Percentiles rank a stretch among this genome's conserved stretches.
Evolutionary conservation across 2,329 filamentous ascomycete species (phyloP).

Genomic region (Dactylellina drechsleri): DNA sequence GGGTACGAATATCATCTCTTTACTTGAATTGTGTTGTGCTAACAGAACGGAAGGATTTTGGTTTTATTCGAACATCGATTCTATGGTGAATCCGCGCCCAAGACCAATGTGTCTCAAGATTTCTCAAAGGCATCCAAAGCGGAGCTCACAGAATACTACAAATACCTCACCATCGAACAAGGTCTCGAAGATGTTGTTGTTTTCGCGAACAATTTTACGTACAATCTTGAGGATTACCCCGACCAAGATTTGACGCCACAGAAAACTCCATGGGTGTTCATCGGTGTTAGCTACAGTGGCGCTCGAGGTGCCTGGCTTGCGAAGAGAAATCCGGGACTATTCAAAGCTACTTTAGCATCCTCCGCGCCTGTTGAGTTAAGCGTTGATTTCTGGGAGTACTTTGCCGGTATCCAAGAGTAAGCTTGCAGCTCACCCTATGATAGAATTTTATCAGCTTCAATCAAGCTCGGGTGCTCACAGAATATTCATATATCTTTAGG

Average conservation of each 20-base stretch:
- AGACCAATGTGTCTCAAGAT: constrained; percentile 55
- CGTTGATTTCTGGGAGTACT: constrained; percentile 62
- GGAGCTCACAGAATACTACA: constrained; percentile 60
- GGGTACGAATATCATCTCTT: constrained; percentile 32
- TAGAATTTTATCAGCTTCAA: too few species aligned
- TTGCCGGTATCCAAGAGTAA: constrained; percentile 61
- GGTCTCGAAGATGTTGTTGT: constrained; percentile 62
- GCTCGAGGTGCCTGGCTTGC: constrained; percentile 57
- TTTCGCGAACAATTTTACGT: constrained; percentile 62
- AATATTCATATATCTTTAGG: constrained; percentile 3
- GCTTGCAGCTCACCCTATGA: not conserved
- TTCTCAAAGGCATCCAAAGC: constrained; percentile 40
- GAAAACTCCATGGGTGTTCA: constrained; percentile 41
- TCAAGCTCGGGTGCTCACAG: not conserved
- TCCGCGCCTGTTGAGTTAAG: constrained; percentile 60
- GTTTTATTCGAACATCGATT: constrained; percentile 60
- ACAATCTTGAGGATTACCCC: constrained; percentile 57
- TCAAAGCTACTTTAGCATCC: constrained; percentile 55
- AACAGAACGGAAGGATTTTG: constrained; percentile 45
- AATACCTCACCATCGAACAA: constrained; percentile 62
- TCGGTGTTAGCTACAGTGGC: constrained; percentile 57
- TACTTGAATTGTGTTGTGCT: constrained; percentile 10
- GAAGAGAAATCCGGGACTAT: constrained; percentile 57
- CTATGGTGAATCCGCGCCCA: constrained; percentile 62
- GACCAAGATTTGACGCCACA: constrained; percentile 56